Evolutionary conservation across 441 rosid genomes (phyloP), one percentile per base, ranked within the genome.

Genomic region (Lagerstroemia fauriei): DNA sequence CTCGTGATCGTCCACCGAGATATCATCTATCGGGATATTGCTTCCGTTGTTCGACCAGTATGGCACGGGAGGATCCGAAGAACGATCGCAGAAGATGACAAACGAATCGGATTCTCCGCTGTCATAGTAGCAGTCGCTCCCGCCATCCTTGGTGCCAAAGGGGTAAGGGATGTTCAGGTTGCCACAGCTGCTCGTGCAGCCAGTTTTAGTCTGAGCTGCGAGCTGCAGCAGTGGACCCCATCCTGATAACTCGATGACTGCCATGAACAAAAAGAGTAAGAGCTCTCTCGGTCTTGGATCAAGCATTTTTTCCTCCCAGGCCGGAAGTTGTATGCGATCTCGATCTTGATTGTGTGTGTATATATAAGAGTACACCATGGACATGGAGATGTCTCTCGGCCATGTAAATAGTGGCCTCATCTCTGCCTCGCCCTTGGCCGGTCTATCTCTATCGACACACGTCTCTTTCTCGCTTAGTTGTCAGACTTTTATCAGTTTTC

Each of bases 131-230:
- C 18, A 77, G 66, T 83, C 73, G 1, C 25, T 78, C 12, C 66
- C 46, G 44, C 41, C 32, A 0, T 27, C 9, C 0, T n/a, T 31
- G 17, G 72, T 72, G 3, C 87, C 87, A n/a, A 86, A 86, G 34
- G 86, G 87, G 73, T 81, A 86, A 2, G 87, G 87, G 38, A 86
- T 50, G 12, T 31, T 1, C 3, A 86, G 48, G 75, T n/a, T 12
- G 11, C 87, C 87, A 3, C 87, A 86, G 4, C 9, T 31, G 3
- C 38, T 31, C 1, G 1, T 70, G 80, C 88, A 86, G 9, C 53
- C 78, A 0, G 51, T 66, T 63, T 27, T 50, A 0, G 77, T 66
- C 31, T 74, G 77, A 47, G 77, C 77, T 44, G 57, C 20, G 27
- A 73, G 10, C 53, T 34, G 50, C 51, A 63, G 0, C 31, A 25